These are phyloP conservation scores for Pseudonectria buxi DNA, from an alignment of 2,329 filamentous ascomycete species.

Conservation along the genomic window DNA sequence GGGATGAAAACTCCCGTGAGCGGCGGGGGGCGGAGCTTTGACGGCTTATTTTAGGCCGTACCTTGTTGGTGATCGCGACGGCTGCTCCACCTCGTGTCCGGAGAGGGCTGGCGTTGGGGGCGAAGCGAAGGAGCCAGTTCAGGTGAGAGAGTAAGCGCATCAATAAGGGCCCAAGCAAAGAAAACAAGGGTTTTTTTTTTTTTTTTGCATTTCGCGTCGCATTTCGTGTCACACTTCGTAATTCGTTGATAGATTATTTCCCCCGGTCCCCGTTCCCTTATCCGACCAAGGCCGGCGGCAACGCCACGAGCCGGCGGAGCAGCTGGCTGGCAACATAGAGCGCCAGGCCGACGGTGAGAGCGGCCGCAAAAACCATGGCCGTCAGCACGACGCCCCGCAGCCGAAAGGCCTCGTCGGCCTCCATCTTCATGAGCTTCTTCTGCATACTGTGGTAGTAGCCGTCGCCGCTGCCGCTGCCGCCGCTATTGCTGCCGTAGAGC, in stretches of 20 bases:
- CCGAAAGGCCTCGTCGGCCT: conserved; percentile 58
- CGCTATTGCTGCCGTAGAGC: conserved; percentile 20
- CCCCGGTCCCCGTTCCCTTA: no score
- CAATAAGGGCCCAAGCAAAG: no score
- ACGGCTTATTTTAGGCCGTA: no score
- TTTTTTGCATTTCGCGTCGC: no score
- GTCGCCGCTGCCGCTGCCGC: conserved; percentile 13
- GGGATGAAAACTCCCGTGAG: no score
- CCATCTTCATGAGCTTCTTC: conserved; percentile 53
- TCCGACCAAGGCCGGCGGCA: no score
- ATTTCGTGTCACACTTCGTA: no score
- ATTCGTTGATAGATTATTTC: no score
- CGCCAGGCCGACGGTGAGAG: conserved; percentile 2
- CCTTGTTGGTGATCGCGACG: no score
- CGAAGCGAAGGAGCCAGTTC: not conserved
- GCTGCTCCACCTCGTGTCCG: no score
- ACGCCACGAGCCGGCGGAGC: not conserved
- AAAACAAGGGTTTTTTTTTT: no score
- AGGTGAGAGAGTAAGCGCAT: not conserved
- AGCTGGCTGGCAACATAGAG: conserved; percentile 12
- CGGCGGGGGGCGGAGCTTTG: no score
- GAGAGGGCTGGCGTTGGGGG: not conserved
- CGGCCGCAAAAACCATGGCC: conserved; percentile 33
- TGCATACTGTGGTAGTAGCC: conserved; percentile 50
- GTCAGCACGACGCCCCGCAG: conserved; percentile 49